phyloP scores from a whole-genome alignment of 2,329 filamentous ascomycete species.

The Fusarium sp. region DNA sequence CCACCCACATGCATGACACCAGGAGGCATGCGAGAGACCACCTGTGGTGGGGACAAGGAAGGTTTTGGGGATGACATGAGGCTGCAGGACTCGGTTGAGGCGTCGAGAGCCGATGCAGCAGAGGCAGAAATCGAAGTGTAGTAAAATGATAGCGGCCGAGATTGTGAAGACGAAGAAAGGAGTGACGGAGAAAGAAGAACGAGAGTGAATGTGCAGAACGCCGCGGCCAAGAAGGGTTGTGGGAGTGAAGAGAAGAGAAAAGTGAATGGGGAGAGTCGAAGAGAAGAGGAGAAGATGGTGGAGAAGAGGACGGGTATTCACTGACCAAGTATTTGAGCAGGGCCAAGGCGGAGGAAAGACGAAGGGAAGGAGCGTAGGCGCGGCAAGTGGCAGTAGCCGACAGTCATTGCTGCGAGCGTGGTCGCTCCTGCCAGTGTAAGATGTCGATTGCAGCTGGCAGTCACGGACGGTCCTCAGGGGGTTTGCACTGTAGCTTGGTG shows the following conservation, averaged over 20 bases:
- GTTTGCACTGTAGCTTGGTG: not conserved
- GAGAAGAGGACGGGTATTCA: conserved; percentile 43
- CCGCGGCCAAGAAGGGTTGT: conserved; percentile 31
- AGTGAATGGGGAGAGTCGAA: conserved; percentile 18
- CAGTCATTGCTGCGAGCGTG: conserved; percentile 23
- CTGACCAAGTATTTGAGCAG: conserved; percentile 37
- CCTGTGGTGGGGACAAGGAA: conserved; percentile 45
- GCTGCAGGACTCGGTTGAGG: conserved; percentile 2
- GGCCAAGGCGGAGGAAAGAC: conserved; percentile 31
- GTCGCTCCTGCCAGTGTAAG: conserved; percentile 12
- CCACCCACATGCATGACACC: conserved; percentile 30
- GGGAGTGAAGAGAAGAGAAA: conserved; percentile 25
- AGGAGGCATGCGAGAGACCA: conserved; percentile 25
- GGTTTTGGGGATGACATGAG: conserved; percentile 49
- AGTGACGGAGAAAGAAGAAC: conserved; percentile 46
- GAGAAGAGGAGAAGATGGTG: conserved; percentile 22
- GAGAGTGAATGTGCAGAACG: conserved; percentile 41
- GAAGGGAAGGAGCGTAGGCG: conserved; percentile 39
- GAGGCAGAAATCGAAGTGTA: conserved; percentile 14
- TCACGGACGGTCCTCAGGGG: not conserved
- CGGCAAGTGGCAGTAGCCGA: conserved; percentile 28
- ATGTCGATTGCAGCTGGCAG: conserved; percentile 18
- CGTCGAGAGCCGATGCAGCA: conserved; percentile 11
- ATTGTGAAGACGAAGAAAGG: conserved; percentile 42
- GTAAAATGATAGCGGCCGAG: conserved; percentile 42